These are phyloP conservation scores for Macadamia tetraphylla DNA, from an alignment of 164 flowering plant species.

Conservation along the genomic window DNA sequence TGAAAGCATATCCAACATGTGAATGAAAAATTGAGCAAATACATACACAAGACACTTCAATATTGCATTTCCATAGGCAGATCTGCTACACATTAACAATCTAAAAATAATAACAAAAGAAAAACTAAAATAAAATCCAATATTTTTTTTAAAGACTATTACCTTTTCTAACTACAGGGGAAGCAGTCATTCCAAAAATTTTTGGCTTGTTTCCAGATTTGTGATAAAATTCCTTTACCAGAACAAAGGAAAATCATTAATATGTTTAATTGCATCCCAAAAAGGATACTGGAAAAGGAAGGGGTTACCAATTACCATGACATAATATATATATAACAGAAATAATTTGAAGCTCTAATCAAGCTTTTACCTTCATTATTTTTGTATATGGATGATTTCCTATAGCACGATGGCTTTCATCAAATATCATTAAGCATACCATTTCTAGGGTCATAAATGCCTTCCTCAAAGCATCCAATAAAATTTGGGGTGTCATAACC, in stretches of 20 bases:
- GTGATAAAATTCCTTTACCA: constrained; percentile 73
- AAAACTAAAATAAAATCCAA: background rate
- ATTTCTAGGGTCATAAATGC: constrained; percentile 51
- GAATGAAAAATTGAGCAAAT: background rate
- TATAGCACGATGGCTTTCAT: constrained; percentile 79
- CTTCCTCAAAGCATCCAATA: constrained; percentile 77
- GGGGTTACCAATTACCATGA: background rate
- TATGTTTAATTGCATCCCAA: background rate
- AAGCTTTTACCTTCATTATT: constrained; percentile 71
- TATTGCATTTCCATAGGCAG: background rate
- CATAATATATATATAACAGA: background rate
- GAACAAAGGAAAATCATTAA: constrained; percentile 4
- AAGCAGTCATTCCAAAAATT: constrained; percentile 93
- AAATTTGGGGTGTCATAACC: constrained; percentile 88
- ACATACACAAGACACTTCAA: background rate
- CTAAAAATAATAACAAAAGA: background rate
- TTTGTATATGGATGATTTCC: constrained; percentile 80
- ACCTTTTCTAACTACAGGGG: constrained; percentile 74
- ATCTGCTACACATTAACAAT: background rate
- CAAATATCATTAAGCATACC: constrained; percentile 59
- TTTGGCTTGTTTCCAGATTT: constrained; percentile 51
- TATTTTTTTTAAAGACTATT: constrained; percentile 6
- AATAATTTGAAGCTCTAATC: background rate
- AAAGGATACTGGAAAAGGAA: background rate
- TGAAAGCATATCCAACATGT: too few species aligned